Evolutionary conservation across 805 yeast genomes (phyloP).

Genomic region (Kregervanrija delftensis): DNA sequence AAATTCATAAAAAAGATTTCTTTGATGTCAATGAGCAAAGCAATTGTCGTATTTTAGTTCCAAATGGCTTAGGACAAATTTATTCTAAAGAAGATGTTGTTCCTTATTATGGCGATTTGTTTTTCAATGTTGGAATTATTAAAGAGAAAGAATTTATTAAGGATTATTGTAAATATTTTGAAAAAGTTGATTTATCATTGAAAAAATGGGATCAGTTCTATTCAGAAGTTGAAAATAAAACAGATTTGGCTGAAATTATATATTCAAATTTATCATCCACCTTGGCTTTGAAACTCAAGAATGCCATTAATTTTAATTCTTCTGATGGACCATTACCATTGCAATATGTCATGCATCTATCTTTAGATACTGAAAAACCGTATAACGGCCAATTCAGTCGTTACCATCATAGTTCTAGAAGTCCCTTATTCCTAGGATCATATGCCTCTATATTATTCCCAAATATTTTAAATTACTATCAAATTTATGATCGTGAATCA

Average conservation of each 20-base stretch:
- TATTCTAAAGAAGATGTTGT: slow-evolving; percentile 74
- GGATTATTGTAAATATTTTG: slow-evolving; percentile 59
- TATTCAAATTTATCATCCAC: not conserved
- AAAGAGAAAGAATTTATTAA: slow-evolving; percentile 23
- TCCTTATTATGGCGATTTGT: slow-evolving; percentile 86
- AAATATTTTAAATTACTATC: slow-evolving; percentile 46
- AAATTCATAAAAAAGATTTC: slow-evolving; percentile 54
- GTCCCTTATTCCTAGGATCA: slow-evolving; percentile 55
- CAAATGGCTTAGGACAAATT: slow-evolving; percentile 75
- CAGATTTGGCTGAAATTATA: slow-evolving; percentile 7
- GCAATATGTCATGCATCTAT: slow-evolving; percentile 53
- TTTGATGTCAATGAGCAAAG: slow-evolving; percentile 37
- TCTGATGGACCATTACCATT: slow-evolving; percentile 37
- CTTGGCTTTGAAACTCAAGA: slow-evolving; percentile 19
- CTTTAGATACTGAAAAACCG: slow-evolving; percentile 61
- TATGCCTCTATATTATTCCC: slow-evolving; percentile 62
- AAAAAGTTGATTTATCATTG: slow-evolving; percentile 63
- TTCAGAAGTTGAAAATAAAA: slow-evolving; percentile 16
- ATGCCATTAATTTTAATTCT: slow-evolving; percentile 39
- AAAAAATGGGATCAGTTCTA: slow-evolving; percentile 78
- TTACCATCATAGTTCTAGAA: slow-evolving; percentile 38
- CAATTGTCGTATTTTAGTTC: slow-evolving; percentile 68
- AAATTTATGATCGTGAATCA: slow-evolving; percentile 46
- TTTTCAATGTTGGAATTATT: slow-evolving; percentile 29
- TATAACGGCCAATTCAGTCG: slow-evolving; percentile 35